These are phyloP conservation scores for Globisporangium parvum DNA, from an alignment of 352 stramenopile genomes.

Conservation along the genomic window DNA sequence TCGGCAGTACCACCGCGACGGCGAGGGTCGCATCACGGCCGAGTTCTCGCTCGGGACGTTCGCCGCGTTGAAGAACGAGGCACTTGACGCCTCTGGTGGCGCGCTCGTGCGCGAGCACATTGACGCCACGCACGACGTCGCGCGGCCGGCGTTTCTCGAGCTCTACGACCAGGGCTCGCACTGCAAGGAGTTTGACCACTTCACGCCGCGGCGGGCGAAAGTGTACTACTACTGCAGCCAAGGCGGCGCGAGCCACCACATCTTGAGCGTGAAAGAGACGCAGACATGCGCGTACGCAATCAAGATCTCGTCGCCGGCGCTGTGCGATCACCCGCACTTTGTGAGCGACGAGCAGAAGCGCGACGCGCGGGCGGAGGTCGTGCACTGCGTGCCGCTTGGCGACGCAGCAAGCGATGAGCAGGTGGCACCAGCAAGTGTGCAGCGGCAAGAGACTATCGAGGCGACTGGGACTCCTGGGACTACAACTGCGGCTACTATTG, in stretches of 20 bases:
- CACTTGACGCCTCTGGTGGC: constrained; percentile 32
- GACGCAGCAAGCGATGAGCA: neutral
- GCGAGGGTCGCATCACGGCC: constrained; percentile 48
- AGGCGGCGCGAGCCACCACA: constrained; percentile 58
- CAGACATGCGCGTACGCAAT: constrained; percentile 81
- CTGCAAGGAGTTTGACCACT: constrained; percentile 68
- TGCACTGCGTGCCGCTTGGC: constrained; percentile 59
- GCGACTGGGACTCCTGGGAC: too few species aligned
- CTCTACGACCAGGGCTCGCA: constrained; percentile 62
- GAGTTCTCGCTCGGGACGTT: constrained; percentile 68
- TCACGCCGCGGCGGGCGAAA: constrained; percentile 47
- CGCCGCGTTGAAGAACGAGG: constrained; percentile 40
- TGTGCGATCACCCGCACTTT: constrained; percentile 83
- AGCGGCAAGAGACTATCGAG: neutral
- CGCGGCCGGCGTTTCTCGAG: constrained; percentile 61
- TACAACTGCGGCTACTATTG: neutral
- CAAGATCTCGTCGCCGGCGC: constrained; percentile 64
- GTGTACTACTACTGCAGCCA: constrained; percentile 77
- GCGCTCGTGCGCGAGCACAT: constrained; percentile 68
- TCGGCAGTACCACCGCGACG: constrained; percentile 72
- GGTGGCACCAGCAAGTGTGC: neutral
- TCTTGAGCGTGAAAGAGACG: constrained; percentile 71
- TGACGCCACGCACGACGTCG: constrained; percentile 70
- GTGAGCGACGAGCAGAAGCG: constrained; percentile 58
- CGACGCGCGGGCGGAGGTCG: constrained; percentile 40